These are phyloP conservation scores for Colletotrichum costaricense DNA, from an alignment of 2,329 filamentous ascomycete species.

Conservation along the genomic window DNA sequence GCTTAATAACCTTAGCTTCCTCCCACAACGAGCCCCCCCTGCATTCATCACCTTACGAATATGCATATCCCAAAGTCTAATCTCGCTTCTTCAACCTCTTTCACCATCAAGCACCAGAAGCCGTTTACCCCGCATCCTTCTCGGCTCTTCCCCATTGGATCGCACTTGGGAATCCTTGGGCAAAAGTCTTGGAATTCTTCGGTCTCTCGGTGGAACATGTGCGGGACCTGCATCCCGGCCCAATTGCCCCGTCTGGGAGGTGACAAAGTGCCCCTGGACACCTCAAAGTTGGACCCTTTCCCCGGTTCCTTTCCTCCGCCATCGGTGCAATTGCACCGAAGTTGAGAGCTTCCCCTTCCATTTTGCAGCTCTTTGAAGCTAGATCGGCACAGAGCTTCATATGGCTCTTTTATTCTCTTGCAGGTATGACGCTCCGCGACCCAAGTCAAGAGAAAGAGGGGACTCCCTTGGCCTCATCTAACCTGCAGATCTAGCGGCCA, in stretches of 20 bases:
- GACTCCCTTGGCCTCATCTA: slow-evolving; percentile 16
- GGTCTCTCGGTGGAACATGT: slow-evolving; percentile 23
- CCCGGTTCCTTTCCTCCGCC: slow-evolving; percentile 16
- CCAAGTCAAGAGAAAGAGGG: background rate
- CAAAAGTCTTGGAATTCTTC: background rate
- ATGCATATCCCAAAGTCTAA: slow-evolving; percentile 20
- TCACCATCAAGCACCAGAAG: slow-evolving; percentile 1
- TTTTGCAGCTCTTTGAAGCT: background rate
- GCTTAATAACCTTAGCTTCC: background rate
- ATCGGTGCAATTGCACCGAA: slow-evolving; percentile 31
- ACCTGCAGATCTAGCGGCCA: slow-evolving; percentile 24
- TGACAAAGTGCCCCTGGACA: background rate
- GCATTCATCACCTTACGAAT: background rate
- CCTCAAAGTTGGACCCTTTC: background rate
- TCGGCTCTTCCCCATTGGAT: slow-evolving; percentile 26
- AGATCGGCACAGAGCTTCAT: background rate
- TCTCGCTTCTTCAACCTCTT: slow-evolving; percentile 19
- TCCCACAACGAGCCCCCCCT: slow-evolving; percentile 1
- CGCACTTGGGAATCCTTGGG: background rate
- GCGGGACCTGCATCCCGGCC: slow-evolving; percentile 29
- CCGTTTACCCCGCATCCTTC: slow-evolving; percentile 22
- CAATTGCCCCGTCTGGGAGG: slow-evolving; percentile 31
- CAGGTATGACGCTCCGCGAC: background rate
- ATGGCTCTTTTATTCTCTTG: background rate
- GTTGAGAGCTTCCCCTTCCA: background rate